phyloP scores from a whole-genome alignment of 257 asterid species.

The Agastache rugosa region DNA sequence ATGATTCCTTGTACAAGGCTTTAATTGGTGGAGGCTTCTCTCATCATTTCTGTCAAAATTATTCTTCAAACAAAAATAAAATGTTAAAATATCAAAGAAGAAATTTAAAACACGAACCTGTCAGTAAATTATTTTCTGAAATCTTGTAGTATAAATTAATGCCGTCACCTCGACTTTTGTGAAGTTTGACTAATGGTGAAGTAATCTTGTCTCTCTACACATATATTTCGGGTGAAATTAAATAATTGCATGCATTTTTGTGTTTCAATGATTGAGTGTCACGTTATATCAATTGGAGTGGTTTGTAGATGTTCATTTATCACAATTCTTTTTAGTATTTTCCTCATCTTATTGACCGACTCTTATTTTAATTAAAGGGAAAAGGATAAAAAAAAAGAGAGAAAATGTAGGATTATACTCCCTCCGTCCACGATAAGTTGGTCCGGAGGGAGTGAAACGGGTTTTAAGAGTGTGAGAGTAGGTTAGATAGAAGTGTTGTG shows the following conservation, averaged over 20 bases:
- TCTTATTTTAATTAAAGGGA: too few relatives aligned
- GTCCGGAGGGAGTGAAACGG: too few relatives aligned
- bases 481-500: too few relatives aligned
- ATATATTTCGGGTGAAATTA: conserved; percentile 33
- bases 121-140: conserved; percentile 46
- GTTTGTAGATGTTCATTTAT: background rate
- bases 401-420: too few relatives aligned
- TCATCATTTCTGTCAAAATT: conserved; percentile 29
- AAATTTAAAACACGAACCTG: background rate
- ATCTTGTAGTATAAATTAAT: conserved; percentile 26
- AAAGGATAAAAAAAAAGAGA: too few relatives aligned
- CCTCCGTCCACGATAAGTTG: too few relatives aligned
- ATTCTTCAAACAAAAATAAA: conserved; percentile 42
- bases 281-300: conserved; percentile 44
- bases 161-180: conserved; percentile 40
- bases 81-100: conserved; percentile 10
- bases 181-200: conserved; percentile 39
- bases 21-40: conserved; percentile 48
- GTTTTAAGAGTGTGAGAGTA: too few relatives aligned
- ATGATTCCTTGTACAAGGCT: conserved; percentile 45
- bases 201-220: conserved; percentile 37
- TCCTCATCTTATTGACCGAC: too few relatives aligned
- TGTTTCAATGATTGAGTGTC: conserved; percentile 64
- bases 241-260: conserved; percentile 35
- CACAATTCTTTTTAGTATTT: too few relatives aligned